Evolutionary conservation across 225 moss, liverwort and hornwort genomes (phyloP).

Genomic region (Neckera pumila): DNA sequence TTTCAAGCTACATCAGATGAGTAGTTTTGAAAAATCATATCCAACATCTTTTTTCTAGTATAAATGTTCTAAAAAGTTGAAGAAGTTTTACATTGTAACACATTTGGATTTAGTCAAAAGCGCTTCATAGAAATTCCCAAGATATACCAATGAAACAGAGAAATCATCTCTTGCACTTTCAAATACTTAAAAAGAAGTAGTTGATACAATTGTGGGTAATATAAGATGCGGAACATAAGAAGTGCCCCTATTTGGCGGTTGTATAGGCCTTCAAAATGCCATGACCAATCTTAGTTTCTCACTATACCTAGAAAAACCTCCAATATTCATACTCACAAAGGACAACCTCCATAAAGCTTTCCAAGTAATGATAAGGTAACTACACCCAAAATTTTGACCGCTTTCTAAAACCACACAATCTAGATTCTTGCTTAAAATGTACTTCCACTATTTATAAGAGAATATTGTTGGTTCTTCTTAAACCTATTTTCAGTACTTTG

Average conservation of each 20-base stretch:
- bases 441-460: no score
- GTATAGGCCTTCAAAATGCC: not conserved
- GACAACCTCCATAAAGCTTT: no score
- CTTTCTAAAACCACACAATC: no score
- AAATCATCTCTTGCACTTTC: not conserved
- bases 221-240: not conserved
- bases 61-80: not conserved
- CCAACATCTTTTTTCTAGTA: not conserved
- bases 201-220: not conserved
- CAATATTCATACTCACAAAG: no score
- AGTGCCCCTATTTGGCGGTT: not conserved
- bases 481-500: no score
- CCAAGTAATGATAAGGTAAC: no score
- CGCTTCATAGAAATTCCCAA: not conserved
- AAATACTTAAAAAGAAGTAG: fast-evolving
- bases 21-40: not conserved
- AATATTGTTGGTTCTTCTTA: no score
- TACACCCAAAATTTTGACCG: no score
- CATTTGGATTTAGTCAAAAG: not conserved
- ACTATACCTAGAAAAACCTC: no score
- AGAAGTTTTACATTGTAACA: not conserved
- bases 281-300: not conserved
- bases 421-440: no score
- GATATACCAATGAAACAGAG: not conserved
- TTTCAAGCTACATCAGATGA: not conserved